Evolutionary conservation across 106 monocot genomes (phyloP).

Genomic region (Acanthochlamys bracteata): DNA sequence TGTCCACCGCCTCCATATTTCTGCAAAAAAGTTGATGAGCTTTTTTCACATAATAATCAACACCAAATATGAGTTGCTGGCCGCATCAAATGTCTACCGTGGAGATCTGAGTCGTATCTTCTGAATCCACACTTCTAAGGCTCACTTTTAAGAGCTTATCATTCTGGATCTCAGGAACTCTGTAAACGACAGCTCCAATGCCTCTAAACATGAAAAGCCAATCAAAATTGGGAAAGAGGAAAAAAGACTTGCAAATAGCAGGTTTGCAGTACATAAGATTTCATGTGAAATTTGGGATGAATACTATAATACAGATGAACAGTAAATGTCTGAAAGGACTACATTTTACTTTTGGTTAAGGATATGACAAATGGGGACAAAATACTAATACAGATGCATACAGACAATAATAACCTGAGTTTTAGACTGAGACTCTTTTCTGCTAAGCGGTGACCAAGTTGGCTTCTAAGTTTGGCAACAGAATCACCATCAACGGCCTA

Average conservation of each 20-base stretch:
- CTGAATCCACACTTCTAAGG: conserved; percentile 51
- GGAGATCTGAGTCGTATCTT: conserved; percentile 62
- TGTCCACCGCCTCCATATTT: conserved; percentile 68
- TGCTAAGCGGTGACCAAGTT: conserved; percentile 83
- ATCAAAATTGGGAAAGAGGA: no score
- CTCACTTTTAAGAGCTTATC: conserved; percentile 50
- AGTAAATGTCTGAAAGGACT: no score
- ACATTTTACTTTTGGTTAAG: no score
- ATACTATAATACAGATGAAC: no score
- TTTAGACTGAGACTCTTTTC: conserved; percentile 45
- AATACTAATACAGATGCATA: no score
- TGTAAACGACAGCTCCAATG: conserved; percentile 67
- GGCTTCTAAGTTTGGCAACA: conserved; percentile 73
- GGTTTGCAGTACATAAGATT: no score
- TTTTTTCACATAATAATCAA: neutral
- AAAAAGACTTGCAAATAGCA: no score
- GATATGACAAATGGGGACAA: no score
- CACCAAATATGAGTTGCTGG: no score
- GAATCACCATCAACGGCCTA: conserved; percentile 80
- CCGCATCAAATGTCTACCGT: no score
- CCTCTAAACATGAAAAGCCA: conserved; percentile 29
- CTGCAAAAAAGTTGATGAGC: conserved; percentile 13
- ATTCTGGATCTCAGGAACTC: conserved; percentile 40
- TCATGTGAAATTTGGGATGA: no score
- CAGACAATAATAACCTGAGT: conserved; percentile 31